phyloP scores from a whole-genome alignment of 345 rosid species.

The Microcos paniculata region DNA sequence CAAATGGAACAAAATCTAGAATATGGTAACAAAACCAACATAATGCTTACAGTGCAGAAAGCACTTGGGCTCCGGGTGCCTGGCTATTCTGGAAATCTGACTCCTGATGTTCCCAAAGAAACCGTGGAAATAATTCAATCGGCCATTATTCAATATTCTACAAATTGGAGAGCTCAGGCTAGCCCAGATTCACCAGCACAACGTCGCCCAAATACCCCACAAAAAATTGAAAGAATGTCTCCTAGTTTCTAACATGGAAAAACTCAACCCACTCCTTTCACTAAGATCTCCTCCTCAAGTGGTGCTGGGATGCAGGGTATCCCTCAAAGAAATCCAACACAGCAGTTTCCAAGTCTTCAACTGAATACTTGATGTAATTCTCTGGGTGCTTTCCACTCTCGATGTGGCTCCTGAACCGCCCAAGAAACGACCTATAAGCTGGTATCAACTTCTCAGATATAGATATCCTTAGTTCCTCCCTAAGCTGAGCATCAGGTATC shows the following conservation, averaged over 20 bases:
- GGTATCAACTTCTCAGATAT: slow-evolving; percentile 82
- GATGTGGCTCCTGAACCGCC: slow-evolving; percentile 85
- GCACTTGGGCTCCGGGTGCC: slow-evolving; percentile 39
- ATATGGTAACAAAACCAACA: slow-evolving; percentile 37
- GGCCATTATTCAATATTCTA: slow-evolving; percentile 14
- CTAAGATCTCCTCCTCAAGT: slow-evolving; percentile 76
- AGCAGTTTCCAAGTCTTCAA: slow-evolving; percentile 80
- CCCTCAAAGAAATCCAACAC: slow-evolving; percentile 98
- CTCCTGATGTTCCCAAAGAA: slow-evolving; percentile 16
- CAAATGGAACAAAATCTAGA: slow-evolving; percentile 51
- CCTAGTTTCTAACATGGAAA: slow-evolving; percentile 41
- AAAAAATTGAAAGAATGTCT: slow-evolving; percentile 66
- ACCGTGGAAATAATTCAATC: background rate
- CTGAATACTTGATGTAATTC: slow-evolving; percentile 82
- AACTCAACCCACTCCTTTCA: slow-evolving; percentile 38
- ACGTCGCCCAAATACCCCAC: slow-evolving; percentile 39
- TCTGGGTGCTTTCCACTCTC: slow-evolving; percentile 96
- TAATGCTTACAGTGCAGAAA: slow-evolving; percentile 52
- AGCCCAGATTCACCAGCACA: slow-evolving; percentile 33
- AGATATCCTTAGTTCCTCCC: slow-evolving; percentile 91
- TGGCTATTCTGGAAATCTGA: slow-evolving; percentile 29
- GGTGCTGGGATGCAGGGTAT: slow-evolving; percentile 66
- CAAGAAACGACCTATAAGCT: slow-evolving; percentile 90
- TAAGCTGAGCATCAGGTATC: slow-evolving; percentile 75
- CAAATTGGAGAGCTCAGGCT: slow-evolving; percentile 19